These are phyloP conservation scores for Asterochloris erici DNA, from an alignment of 139 green algal genomes.

Conservation along the genomic window DNA sequence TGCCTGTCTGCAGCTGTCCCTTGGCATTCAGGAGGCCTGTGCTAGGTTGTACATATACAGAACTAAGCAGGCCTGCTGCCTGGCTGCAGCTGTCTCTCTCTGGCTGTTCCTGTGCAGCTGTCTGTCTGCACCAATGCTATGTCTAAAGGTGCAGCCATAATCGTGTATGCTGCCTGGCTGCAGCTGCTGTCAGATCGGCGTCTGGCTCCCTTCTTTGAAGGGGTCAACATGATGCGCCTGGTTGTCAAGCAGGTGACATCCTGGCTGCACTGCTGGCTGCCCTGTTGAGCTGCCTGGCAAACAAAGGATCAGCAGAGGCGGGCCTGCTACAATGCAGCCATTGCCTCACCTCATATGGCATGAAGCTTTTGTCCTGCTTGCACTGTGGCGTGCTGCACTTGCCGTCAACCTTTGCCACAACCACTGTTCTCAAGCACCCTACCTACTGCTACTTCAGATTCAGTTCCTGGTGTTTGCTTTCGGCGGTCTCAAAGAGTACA, in stretches of 20 bases:
- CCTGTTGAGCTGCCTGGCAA: neutral
- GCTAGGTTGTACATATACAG: too few relatives aligned
- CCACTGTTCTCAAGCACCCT: neutral
- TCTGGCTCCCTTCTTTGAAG: constrained; percentile 3
- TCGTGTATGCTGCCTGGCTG: too few relatives aligned
- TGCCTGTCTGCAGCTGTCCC: too few relatives aligned
- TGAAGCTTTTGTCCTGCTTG: neutral
- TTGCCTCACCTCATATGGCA: neutral
- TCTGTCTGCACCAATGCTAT: too few relatives aligned
- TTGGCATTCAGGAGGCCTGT: too few relatives aligned
- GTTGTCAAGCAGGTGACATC: constrained; percentile 10
- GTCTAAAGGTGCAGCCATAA: too few relatives aligned
- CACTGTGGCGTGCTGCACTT: too few relatives aligned
- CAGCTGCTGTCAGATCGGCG: neutral
- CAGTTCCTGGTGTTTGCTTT: constrained; percentile 15
- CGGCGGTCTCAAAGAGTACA: constrained; percentile 4
- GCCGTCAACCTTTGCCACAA: too few relatives aligned
- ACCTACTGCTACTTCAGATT: neutral
- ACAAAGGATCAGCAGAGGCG: neutral
- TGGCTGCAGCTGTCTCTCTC: too few relatives aligned
- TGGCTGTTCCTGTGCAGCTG: too few relatives aligned
- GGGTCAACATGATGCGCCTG: constrained; percentile 7
- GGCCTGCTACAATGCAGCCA: neutral
- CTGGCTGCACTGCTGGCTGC: too few relatives aligned
- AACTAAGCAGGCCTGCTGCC: too few relatives aligned